phyloP scores from a whole-genome alignment of 1,284 basidiomycete genomes.

The Gymnopus androsaceus region DNA sequence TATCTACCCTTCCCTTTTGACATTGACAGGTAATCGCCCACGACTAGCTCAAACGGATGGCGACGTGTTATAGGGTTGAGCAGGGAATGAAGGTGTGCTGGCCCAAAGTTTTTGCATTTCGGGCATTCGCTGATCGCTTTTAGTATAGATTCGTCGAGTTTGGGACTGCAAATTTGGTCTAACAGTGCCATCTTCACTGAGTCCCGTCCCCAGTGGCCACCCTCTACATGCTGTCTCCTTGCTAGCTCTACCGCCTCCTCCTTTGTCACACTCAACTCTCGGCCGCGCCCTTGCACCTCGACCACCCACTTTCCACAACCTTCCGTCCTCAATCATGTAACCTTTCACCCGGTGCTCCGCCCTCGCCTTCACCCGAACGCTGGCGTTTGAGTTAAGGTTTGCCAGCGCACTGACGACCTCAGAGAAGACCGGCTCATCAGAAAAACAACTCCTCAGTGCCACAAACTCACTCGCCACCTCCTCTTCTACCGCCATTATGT shows the following conservation, averaged over 20 bases:
- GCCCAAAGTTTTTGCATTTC: slow-evolving; percentile 31
- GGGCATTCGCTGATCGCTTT: slow-evolving; percentile 31
- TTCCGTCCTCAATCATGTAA: slow-evolving; percentile 34
- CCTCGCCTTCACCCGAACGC: slow-evolving; percentile 1
- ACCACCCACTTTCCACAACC: slow-evolving; percentile 32
- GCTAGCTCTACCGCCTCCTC: slow-evolving; percentile 16
- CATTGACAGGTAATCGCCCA: slow-evolving; percentile 35
- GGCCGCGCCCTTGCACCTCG: slow-evolving; percentile 20
- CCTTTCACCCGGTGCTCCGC: slow-evolving; percentile 29
- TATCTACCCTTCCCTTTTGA: slow-evolving; percentile 34
- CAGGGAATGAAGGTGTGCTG: slow-evolving; percentile 28
- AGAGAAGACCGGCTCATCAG: slow-evolving; percentile 26
- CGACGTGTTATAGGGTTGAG: slow-evolving; percentile 37
- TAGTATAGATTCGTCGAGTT: slow-evolving; percentile 31
- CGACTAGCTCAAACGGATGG: slow-evolving; percentile 37
- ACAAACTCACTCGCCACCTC: slow-evolving; percentile 24
- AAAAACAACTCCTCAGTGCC: slow-evolving; percentile 26
- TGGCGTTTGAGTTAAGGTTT: not conserved
- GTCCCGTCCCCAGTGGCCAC: slow-evolving; percentile 34
- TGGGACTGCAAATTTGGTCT: slow-evolving; percentile 29
- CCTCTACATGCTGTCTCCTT: slow-evolving; percentile 19
- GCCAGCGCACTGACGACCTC: slow-evolving; percentile 30
- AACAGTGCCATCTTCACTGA: slow-evolving; percentile 28
- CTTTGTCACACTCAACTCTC: slow-evolving; percentile 19
- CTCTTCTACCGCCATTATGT: slow-evolving; percentile 25